Base-by-base conservation (phyloP, 768 basidiomycete genomes). In the Cytidiella melzeri region DNA sequence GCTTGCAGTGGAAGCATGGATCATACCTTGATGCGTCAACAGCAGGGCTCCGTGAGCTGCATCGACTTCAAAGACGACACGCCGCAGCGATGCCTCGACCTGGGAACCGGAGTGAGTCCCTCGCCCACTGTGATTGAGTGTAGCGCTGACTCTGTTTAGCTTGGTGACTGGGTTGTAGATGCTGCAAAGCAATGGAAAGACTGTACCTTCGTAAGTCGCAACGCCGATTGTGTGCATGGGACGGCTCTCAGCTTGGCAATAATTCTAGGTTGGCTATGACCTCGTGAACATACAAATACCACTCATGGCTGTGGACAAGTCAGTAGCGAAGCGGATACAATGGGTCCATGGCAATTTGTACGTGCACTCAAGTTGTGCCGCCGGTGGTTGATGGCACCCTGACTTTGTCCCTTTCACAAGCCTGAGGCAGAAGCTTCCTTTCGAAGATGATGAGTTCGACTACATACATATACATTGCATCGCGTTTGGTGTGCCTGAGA, bases 321-420 rank as follows among this genome's bases (percentile, higher is more conserved):
- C 70, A 1, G 58, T 84, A 21, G 76, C 79, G 6, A 63, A 66
- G 3, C 80, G 87, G 20, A 75, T 90, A 64, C 67, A 72, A 56
- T 90, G 86, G 86, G 69, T 75, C 20, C 81, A 87, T 57, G 86
- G 87, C 30, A 89, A 90, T 58, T 87, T 89, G 87, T 88, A 62
- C 60, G 77, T 61, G 20, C 19, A 41, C 24, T 46, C 41, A 39
- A 39, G 7, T 43, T 49, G 12, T 19, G 18, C 46, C 45, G 24
- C 39, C 19, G 20, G 47, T 26, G 23, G 40, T 6, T 36, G 23
- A n/a, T n/a, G 9, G 25, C 41, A 21, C 11, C 15, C 26, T 30
- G 7, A 20, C 45, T 21, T 12, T 12, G 30, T 19, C 38, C 24
- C 15, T 21, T 47, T n/a, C 19, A 15, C 54, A n/a, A 89, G 87